phyloP scores from a whole-genome alignment of 1,284 basidiomycete species.

The Pyrrhoderma noxium region DNA sequence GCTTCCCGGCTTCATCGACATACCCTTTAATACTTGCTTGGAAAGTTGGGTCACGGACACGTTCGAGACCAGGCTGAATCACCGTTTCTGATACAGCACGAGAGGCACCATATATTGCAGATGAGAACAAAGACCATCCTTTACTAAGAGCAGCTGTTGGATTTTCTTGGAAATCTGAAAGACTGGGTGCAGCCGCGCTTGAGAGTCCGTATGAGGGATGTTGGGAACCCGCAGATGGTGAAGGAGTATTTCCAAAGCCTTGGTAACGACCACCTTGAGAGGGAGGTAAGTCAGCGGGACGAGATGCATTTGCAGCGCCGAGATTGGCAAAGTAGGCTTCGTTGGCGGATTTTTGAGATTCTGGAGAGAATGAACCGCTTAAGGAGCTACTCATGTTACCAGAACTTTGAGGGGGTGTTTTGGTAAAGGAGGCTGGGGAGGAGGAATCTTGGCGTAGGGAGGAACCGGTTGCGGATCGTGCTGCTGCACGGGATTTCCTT shows the following conservation, averaged over 20 bases:
- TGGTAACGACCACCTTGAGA: slow-evolving; percentile 82
- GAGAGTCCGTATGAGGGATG: slow-evolving; percentile 60
- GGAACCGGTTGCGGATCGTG: slow-evolving; percentile 41
- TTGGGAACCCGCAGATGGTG: slow-evolving; percentile 32
- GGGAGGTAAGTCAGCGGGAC: slow-evolving; percentile 67
- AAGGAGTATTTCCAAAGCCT: slow-evolving; percentile 74
- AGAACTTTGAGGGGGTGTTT: slow-evolving; percentile 30
- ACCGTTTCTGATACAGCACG: slow-evolving; percentile 71
- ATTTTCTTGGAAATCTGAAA: slow-evolving; percentile 73
- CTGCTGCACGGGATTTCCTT: slow-evolving; percentile 66
- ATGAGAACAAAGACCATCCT: slow-evolving; percentile 79
- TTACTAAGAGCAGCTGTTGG: slow-evolving; percentile 72
- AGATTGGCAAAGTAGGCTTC: slow-evolving; percentile 70
- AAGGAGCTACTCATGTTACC: slow-evolving; percentile 33
- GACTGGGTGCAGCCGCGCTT: slow-evolving; percentile 60
- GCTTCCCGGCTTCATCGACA: slow-evolving; percentile 58
- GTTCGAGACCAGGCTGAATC: slow-evolving; percentile 75
- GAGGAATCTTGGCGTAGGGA: slow-evolving; percentile 45
- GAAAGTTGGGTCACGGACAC: slow-evolving; percentile 67
- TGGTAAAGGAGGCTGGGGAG: slow-evolving; percentile 45
- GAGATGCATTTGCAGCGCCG: slow-evolving; percentile 63
- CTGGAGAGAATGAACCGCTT: slow-evolving; percentile 26
- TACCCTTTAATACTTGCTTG: slow-evolving; percentile 67
- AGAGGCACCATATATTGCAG: slow-evolving; percentile 65
- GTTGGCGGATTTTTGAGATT: slow-evolving; percentile 64